A percentile compares a stretch with the other conserved stretches of the same genome.
Evolutionary conservation across 495 filamentous ascomycete species (phyloP).

Genomic region (Cudoniella acicularis): DNA sequence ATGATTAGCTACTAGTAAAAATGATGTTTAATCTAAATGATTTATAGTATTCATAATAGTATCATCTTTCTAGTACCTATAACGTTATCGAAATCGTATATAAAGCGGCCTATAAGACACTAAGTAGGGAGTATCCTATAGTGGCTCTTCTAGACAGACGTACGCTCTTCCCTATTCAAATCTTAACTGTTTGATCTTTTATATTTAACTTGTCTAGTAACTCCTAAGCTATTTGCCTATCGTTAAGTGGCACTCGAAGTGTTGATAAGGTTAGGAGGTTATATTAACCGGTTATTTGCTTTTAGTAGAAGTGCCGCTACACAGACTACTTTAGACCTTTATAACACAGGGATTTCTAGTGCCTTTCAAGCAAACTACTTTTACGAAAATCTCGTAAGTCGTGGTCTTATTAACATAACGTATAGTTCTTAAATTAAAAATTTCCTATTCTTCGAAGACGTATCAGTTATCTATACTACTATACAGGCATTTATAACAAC

Average conservation of each 20-base stretch:
- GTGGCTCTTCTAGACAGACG: constrained; percentile 29
- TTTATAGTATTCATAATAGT: constrained; percentile 26
- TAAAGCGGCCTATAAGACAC: constrained; percentile 31
- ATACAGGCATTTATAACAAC: constrained; percentile 27
- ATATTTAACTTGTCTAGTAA: constrained; percentile 7
- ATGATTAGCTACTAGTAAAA: constrained; percentile 39
- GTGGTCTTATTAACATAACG: constrained; percentile 30
- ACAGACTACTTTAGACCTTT: constrained; percentile 22
- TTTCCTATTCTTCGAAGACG: constrained; percentile 38
- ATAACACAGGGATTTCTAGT: constrained; percentile 21
- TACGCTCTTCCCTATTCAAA: constrained; percentile 10
- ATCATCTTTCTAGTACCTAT: constrained; percentile 32
- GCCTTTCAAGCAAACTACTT: constrained; percentile 35
- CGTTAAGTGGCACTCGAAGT: constrained; percentile 20
- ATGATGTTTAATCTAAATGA: constrained; percentile 37
- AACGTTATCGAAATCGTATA: constrained; percentile 31
- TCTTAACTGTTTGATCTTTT: neutral
- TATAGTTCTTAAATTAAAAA: constrained; percentile 27
- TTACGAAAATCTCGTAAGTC: constrained; percentile 24
- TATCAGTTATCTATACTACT: constrained; percentile 20
- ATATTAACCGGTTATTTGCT: constrained; percentile 29
- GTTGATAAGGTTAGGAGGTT: constrained; percentile 28
- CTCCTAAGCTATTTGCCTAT: constrained; percentile 19
- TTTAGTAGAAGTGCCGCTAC: constrained; percentile 15
- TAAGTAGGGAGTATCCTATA: constrained; percentile 30